Evolutionary conservation across 345 rosid species (phyloP), one percentile per base, ranked within the genome.

Genomic region (Eucalyptus erythrocorys): DNA sequence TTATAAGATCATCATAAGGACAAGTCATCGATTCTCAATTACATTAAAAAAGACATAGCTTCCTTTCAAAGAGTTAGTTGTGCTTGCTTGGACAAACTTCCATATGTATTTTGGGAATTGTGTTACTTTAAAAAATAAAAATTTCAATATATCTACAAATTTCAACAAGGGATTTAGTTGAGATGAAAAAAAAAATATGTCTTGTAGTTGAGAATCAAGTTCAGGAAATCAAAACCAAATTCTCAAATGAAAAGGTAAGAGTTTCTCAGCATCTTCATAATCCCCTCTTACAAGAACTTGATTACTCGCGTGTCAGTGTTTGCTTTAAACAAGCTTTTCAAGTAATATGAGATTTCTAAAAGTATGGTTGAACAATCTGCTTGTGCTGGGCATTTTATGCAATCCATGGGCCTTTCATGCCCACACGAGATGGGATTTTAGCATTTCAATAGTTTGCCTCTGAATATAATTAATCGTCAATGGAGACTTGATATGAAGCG

Each of bases 241-340:
- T n/a, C 37, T 64, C 2, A 8, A 64, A 13, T 30, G 76, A 64
- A 64, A 64, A 64, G 76, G 32, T 14, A 64, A 64, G 76, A 64
- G 76, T n/a, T n/a, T 27, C 32, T 59, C 10, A n/a, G 0, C 76
- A 64, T 64, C 76, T 64, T n/a, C 37, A n/a, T 14, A 30, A n/a
- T 64, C 76, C 76, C 4, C 76, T 64, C 2, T n/a, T 13, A 9
- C 4, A 64, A 16, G 5, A n/a, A 30, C 40, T 64, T n/a, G 76
- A 34, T 34, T 16, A 34, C 26, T 68, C 0, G 4, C 4, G 7
- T 5, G 12, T 3, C 1, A 17, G 2, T 34, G 37, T 32, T 68
- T 68, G 7, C 24, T 16, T 34, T 68, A 32, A 68, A 68, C 6
- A 68, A 68, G 4, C 13, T 68, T 17, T 68, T 34, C 24, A 34